Conservation (phyloP, 139 green algal genomes). For the Desmodesmus armatus region DNA sequence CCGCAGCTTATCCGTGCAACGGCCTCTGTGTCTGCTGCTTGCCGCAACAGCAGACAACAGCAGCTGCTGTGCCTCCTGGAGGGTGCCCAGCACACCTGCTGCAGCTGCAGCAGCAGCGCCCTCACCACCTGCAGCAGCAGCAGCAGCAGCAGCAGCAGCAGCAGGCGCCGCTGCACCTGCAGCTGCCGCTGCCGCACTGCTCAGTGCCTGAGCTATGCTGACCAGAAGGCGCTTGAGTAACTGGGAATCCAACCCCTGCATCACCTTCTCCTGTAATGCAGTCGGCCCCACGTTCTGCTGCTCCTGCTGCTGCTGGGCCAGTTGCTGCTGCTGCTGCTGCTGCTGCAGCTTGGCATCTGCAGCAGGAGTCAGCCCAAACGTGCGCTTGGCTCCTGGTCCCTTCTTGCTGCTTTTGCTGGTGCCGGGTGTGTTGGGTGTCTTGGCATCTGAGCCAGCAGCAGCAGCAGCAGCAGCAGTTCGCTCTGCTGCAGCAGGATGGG, state of each 20-base stretch:
- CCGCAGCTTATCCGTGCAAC: too few relatives aligned
- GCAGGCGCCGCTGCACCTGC: slow-evolving; percentile 6
- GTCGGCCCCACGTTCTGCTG: too few relatives aligned
- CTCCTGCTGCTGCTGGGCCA: background rate
- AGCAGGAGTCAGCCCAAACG: background rate
- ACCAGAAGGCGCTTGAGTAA: too few relatives aligned
- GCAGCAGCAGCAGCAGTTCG: background rate
- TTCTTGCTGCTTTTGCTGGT: slow-evolving; percentile 18
- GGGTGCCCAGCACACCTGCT: background rate
- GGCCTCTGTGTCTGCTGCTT: too few relatives aligned
- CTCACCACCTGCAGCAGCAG: background rate
- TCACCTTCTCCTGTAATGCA: background rate
- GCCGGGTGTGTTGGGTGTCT: background rate
- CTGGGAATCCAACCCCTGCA: too few relatives aligned
- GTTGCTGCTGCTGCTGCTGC: slow-evolving; percentile 17
- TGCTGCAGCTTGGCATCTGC: background rate
- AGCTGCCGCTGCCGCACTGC: background rate
- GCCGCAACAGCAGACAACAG: too few relatives aligned
- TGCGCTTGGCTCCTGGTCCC: background rate
- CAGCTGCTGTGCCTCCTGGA: background rate
- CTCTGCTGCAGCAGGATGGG: too few relatives aligned
- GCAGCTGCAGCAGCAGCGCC: background rate
- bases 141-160: background rate
- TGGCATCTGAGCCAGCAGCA: slow-evolving; percentile 2
- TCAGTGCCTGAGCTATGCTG: too few relatives aligned